Evolutionary conservation across 2,329 filamentous ascomycete genomes (phyloP).

Genomic region (Alternaria triticina): DNA sequence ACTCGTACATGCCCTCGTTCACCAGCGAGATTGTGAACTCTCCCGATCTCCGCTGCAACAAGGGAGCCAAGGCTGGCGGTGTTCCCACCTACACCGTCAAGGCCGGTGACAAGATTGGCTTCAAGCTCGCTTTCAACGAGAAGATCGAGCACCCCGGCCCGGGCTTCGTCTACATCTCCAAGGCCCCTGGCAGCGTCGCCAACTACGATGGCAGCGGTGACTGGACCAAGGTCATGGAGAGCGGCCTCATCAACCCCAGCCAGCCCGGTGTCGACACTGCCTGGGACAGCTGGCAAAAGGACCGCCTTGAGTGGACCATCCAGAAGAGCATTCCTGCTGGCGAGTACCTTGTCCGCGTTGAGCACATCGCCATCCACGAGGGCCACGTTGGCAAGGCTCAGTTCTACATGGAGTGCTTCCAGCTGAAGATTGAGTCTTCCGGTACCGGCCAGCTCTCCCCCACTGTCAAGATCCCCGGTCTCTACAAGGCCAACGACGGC

Average conservation of each 20-base stretch:
- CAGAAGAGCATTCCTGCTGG: constrained; percentile 44
- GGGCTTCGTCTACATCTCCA: constrained; percentile 47
- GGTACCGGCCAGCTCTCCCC: constrained; percentile 52
- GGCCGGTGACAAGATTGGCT: constrained; percentile 57
- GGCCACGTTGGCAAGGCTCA: constrained; percentile 40
- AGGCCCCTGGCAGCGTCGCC: constrained; percentile 69
- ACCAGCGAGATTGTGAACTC: constrained; percentile 41
- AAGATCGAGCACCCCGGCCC: constrained; percentile 52
- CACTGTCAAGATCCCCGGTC: constrained; percentile 56
- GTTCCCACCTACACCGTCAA: constrained; percentile 47
- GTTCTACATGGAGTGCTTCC: constrained; percentile 49
- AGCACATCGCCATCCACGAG: constrained; percentile 45
- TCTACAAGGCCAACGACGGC: constrained; percentile 56
- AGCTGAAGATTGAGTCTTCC: constrained; percentile 56
- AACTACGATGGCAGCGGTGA: constrained; percentile 70
- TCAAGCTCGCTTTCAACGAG: constrained; percentile 60
- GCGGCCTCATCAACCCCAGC: constrained; percentile 37
- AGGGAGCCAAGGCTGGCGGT: constrained; percentile 38
- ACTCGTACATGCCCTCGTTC: constrained; percentile 42
- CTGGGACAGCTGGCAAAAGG: constrained; percentile 49
- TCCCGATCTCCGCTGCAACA: constrained; percentile 46
- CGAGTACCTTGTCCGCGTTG: constrained; percentile 46
- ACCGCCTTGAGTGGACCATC: constrained; percentile 42
- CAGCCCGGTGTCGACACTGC: constrained; percentile 28
- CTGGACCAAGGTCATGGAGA: constrained; percentile 47